Percentiles rank a stretch among this genome's conserved stretches.
Conservation (phyloP, 768 basidiomycete genomes). For the Russula virescens region DNA sequence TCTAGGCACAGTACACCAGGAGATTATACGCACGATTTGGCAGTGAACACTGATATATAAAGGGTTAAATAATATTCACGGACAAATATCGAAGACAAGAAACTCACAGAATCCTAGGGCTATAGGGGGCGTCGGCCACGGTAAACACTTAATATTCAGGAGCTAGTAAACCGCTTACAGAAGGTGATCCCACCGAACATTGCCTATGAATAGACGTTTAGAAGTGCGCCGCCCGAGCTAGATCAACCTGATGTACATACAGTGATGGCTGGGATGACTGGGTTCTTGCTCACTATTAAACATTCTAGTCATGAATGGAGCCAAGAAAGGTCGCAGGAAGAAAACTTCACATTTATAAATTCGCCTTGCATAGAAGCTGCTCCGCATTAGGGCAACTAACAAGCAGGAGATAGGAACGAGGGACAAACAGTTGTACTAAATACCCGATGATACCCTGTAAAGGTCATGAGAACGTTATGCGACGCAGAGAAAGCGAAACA, state of each 20-base stretch:
- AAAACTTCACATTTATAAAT: background rate
- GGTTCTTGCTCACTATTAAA: background rate
- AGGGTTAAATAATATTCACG: background rate
- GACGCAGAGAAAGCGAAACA: background rate
- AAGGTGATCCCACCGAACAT: constrained; percentile 39
- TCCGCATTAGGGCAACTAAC: background rate
- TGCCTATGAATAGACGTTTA: constrained; percentile 17
- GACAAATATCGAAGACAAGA: background rate
- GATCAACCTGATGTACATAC: background rate
- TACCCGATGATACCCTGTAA: background rate
- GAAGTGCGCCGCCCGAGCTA: background rate
- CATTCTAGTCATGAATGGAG: background rate
- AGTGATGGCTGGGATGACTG: background rate
- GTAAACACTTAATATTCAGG: background rate
- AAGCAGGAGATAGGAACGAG: background rate
- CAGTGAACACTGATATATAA: constrained; percentile 38
- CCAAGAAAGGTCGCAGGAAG: background rate
- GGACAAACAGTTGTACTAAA: constrained; percentile 4
- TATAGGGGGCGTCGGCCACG: background rate
- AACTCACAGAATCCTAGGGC: constrained; percentile 27
- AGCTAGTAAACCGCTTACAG: constrained; percentile 29
- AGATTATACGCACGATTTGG: constrained; percentile 37
- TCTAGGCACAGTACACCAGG: background rate
- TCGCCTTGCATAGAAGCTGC: constrained; percentile 6
- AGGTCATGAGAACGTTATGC: no score